Conservation (phyloP, 208 protist genomes). For the Acanthamoeba comandoni region DNA sequence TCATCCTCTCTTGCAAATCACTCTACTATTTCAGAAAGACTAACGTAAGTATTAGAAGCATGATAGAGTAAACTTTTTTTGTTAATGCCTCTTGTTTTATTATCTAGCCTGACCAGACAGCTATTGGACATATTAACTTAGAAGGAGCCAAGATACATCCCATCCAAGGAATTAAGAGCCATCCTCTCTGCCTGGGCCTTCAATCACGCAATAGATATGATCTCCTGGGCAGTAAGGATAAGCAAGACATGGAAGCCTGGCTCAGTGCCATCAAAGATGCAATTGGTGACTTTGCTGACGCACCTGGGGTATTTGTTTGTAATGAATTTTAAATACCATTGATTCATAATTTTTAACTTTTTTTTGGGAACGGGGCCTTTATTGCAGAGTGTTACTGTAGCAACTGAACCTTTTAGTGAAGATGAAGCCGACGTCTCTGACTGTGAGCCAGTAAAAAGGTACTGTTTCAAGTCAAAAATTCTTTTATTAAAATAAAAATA, state of each 20-base stretch:
- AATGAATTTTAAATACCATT: no score
- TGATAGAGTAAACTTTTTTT: background rate
- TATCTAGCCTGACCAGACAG: constrained; percentile 1
- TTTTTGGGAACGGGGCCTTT: no score
- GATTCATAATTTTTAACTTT: no score
- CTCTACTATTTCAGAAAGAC: constrained; percentile 73
- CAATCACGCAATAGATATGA: constrained; percentile 42
- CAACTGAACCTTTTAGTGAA: no score
- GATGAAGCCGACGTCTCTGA: no score
- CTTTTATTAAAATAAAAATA: no score
- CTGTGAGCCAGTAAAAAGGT: no score
- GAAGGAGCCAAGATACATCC: constrained; percentile 57
- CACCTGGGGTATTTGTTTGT: no score
- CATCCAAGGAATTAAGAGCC: constrained; percentile 39
- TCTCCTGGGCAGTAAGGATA: background rate
- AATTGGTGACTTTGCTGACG: no score
- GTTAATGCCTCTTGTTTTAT: background rate
- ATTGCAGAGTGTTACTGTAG: no score
- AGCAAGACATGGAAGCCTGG: constrained; percentile 18
- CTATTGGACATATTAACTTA: constrained; percentile 20
- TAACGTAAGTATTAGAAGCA: constrained; percentile 28
- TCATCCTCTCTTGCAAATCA: constrained; percentile 12
- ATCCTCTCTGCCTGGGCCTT: constrained; percentile 36
- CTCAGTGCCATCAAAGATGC: constrained; percentile 24
- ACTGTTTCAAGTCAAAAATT: no score